Evolutionary conservation across 1,284 basidiomycete genomes (phyloP).

Genomic region (Athelia psychrophila): DNA sequence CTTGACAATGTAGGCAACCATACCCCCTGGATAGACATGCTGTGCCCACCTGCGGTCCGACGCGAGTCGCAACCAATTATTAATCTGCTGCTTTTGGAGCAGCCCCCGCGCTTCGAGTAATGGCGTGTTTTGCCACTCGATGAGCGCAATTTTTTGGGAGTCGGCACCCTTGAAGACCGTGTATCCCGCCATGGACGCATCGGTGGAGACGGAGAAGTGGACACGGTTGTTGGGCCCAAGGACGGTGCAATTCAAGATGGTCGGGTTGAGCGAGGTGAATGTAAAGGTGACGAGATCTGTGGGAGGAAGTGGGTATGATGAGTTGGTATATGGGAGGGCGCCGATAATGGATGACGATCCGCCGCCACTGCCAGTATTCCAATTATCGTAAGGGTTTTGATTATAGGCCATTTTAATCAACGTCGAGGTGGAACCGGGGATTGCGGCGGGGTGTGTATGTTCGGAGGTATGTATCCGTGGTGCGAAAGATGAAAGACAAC

Average conservation of each 20-base stretch:
- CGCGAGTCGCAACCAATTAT: slow-evolving; percentile 55
- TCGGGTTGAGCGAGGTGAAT: slow-evolving; percentile 50
- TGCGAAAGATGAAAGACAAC: too few species aligned
- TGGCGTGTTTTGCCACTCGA: slow-evolving; percentile 57
- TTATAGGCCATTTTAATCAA: not conserved
- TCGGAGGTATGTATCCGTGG: slow-evolving; percentile 16
- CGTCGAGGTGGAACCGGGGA: too few species aligned
- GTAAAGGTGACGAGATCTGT: slow-evolving; percentile 41
- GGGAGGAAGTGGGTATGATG: slow-evolving; percentile 25
- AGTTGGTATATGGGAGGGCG: slow-evolving; percentile 52
- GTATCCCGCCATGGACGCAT: slow-evolving; percentile 44
- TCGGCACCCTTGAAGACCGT: slow-evolving; percentile 52
- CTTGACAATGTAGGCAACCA: not conserved
- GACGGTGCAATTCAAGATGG: slow-evolving; percentile 52
- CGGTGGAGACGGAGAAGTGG: slow-evolving; percentile 43
- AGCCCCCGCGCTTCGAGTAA: slow-evolving; percentile 53
- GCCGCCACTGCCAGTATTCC: not conserved
- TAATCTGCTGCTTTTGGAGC: slow-evolving; percentile 41
- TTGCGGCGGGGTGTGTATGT: slow-evolving; percentile 24
- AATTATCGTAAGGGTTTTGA: not conserved
- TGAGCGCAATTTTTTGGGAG: slow-evolving; percentile 46
- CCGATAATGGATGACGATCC: slow-evolving; percentile 51
- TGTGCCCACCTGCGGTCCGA: slow-evolving; percentile 46
- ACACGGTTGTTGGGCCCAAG: slow-evolving; percentile 43
- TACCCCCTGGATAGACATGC: slow-evolving; percentile 1